These are phyloP conservation scores for Bretschneidera sinensis DNA, from an alignment of 345 rosid species.

Conservation along the genomic window DNA sequence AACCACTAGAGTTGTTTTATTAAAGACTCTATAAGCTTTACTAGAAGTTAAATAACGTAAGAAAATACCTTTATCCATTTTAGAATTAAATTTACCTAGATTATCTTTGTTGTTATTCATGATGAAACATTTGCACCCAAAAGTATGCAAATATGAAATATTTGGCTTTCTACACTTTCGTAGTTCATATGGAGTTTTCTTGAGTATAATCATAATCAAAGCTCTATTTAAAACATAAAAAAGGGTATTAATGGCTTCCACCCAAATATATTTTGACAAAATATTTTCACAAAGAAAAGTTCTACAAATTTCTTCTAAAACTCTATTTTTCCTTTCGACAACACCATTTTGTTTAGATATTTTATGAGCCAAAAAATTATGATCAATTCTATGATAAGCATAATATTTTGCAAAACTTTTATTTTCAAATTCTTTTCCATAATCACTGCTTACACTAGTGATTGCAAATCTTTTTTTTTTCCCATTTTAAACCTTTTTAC, in stretches of 20 bases:
- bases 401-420: too few relatives aligned
- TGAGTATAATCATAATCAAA: background rate
- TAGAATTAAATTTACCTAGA: too few relatives aligned
- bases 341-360: conserved; percentile 4
- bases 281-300: conserved; percentile 1
- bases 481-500: too few relatives aligned
- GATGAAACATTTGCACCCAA: too few relatives aligned
- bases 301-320: conserved; percentile 1
- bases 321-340: background rate
- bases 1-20: background rate
- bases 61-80: background rate
- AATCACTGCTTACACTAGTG: background rate
- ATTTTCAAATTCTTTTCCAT: conserved; percentile 6
- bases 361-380: background rate
- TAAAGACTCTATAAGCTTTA: background rate
- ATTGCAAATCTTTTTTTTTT: background rate
- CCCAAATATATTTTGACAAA: conserved; percentile 5
- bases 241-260: background rate
- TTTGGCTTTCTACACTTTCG: conserved; percentile 1
- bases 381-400: background rate
- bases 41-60: background rate
- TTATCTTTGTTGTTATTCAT: too few relatives aligned
- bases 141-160: conserved; percentile 5
- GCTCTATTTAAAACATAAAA: background rate
- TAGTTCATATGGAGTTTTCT: conserved; percentile 7